phyloP scores from a whole-genome alignment of 2,329 filamentous ascomycete genomes.

The Neocatenulostroma microsporum region DNA sequence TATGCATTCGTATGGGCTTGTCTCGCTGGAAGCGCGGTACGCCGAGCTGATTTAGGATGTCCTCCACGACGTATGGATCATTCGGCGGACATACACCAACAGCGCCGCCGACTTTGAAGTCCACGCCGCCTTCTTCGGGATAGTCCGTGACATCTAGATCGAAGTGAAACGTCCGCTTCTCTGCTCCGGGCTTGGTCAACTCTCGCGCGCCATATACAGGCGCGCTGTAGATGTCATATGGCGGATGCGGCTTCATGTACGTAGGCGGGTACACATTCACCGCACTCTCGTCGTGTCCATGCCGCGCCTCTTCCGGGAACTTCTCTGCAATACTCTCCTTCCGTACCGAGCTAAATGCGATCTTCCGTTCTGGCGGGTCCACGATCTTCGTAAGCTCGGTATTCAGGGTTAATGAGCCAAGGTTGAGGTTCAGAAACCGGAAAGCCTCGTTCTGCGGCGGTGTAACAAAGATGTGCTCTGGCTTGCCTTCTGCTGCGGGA shows the following conservation, averaged over 20 bases:
- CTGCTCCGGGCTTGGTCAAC: conserved; percentile 76
- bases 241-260: conserved; percentile 91
- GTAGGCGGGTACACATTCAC: conserved; percentile 62
- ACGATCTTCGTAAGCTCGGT: conserved; percentile 63
- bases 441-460: conserved; percentile 79
- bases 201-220: conserved; percentile 77
- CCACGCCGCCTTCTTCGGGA: conserved; percentile 70
- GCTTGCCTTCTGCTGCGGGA: conserved; percentile 38
- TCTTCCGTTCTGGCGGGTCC: conserved; percentile 65
- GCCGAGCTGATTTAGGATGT: conserved; percentile 72
- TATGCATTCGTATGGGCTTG: conserved; percentile 72
- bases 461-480: conserved; percentile 41
- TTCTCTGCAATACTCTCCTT: conserved; percentile 47
- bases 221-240: conserved; percentile 86
- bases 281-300: conserved; percentile 32
- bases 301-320: conserved; percentile 39
- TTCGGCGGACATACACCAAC: conserved; percentile 92
- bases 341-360: conserved; percentile 41
- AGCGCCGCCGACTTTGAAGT: conserved; percentile 94
- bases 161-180: conserved; percentile 97
- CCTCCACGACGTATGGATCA: conserved; percentile 65
- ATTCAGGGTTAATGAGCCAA: conserved; percentile 63
- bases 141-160: conserved; percentile 96
- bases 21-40: conserved; percentile 77
- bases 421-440: conserved; percentile 65